Evolutionary conservation across 2,329 filamentous ascomycete genomes (phyloP), one percentile per base, ranked within the genome.

Genomic region (Exophiala viscosa): DNA sequence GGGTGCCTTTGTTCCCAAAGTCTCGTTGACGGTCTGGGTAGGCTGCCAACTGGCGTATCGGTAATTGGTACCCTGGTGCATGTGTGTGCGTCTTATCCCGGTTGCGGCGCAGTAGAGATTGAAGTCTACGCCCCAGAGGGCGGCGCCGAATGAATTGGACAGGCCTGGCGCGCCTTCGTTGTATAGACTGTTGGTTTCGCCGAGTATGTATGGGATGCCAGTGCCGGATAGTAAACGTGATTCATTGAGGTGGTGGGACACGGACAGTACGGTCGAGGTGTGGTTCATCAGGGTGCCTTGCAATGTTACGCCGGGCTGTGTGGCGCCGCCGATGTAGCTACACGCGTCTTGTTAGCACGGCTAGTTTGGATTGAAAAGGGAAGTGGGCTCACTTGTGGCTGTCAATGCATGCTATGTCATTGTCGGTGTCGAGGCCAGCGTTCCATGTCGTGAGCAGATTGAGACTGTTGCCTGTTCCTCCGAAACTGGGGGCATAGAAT

Each of bases 31-130:
- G 8, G 58, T 59, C 14, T 57, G 61, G 40, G 84, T 60, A 0
- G 82, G 81, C 61, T 86, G 82, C 82, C 82, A 85, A 42, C 74
- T 70, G 54, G 73, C 73, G 63, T 85, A 85, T 6, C 82, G 74
- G 63, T 82, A 85, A 64, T 84, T 76, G 11, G 79, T 83, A 9
- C 82, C 83, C 70, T 80, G 77, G 66, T 86, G 83, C 79, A 85
- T 81, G 63, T 85, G 80, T 2, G 82, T 74, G 15, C 82, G 76
- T 40, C 70, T 69, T 67, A 86, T 78, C 13, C 77, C 78, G 2
- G 75, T 74, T 0, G 76, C 70, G 1, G 82, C 83, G 48, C 74
- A 75, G 63, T 78, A 80, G 5, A 85, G 70, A 58, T 78, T 79
- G 69, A 84, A 85, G 66, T 86, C 82, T 10, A 85, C 62, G 18